A percentile compares a stretch with the other conserved stretches of the same genome.
Evolutionary conservation across 495 filamentous ascomycete species (phyloP).

Genomic region (Staphylotrichum longicolle): DNA sequence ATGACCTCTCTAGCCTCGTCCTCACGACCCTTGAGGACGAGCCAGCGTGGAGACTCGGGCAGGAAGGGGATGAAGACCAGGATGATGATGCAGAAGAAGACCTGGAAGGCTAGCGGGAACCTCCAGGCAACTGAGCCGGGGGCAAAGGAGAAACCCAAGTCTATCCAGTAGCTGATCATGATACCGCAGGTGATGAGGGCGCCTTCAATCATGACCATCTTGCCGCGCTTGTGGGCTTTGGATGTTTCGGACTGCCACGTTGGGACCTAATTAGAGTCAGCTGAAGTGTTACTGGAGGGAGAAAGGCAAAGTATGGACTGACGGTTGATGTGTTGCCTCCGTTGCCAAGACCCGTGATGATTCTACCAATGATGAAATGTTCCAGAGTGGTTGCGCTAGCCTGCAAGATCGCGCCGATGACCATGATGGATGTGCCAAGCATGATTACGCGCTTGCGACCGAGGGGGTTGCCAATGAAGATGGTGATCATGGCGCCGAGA

Average conservation of each 20-base stretch:
- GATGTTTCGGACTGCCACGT: constrained; percentile 82
- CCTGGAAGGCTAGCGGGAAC: constrained; percentile 65
- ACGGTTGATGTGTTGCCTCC: constrained; percentile 38
- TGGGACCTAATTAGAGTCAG: constrained; percentile 32
- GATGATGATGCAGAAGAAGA: constrained; percentile 57
- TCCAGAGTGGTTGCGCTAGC: constrained; percentile 35
- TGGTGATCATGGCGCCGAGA: constrained; percentile 56
- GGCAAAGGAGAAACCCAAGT: constrained; percentile 61
- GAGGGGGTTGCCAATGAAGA: constrained; percentile 53
- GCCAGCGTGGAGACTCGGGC: constrained; percentile 59
- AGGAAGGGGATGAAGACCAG: constrained; percentile 57
- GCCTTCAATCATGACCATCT: constrained; percentile 75
- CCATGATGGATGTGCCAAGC: constrained; percentile 58
- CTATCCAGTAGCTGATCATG: constrained; percentile 72
- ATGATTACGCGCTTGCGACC: constrained; percentile 59
- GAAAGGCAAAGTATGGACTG: constrained; percentile 14
- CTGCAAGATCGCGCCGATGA: constrained; percentile 58
- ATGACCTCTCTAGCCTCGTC: constrained; percentile 56
- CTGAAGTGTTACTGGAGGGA: neutral
- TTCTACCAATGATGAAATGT: constrained; percentile 63
- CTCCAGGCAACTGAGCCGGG: constrained; percentile 62
- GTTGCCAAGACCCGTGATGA: constrained; percentile 46
- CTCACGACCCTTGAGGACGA: constrained; percentile 56
- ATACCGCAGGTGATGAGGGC: constrained; percentile 63
- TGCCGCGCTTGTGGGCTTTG: constrained; percentile 68